Percentiles rank a stretch among this genome's conserved stretches.
phyloP scores from a whole-genome alignment of 2,329 filamentous ascomycete species.

The Fragosphaeria purpurea region DNA sequence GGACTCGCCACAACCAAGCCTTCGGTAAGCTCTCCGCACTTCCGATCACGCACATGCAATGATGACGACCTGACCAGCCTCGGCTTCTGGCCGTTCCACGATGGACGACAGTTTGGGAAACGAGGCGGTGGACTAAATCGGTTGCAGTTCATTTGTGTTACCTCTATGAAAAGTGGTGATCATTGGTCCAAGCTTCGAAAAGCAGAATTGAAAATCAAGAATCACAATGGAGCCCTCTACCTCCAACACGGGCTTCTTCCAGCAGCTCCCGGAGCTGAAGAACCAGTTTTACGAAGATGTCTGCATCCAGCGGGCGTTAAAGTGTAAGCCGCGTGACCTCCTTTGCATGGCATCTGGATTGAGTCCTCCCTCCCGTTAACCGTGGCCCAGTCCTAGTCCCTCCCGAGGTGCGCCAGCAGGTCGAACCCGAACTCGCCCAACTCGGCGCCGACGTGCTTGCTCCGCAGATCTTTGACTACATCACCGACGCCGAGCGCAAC shows the following conservation, averaged over 20 bases:
- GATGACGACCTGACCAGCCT: no score
- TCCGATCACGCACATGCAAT: no score
- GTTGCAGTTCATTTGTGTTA: no score
- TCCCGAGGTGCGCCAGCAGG: conserved; percentile 24
- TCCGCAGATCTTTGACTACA: conserved; percentile 42
- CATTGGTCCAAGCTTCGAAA: no score
- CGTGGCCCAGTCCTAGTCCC: conserved; percentile 38
- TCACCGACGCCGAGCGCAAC: conserved; percentile 56
- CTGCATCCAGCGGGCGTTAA: conserved; percentile 40
- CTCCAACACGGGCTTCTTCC: conserved; percentile 45
- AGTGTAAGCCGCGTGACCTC: conserved; percentile 26
- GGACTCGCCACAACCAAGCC: no score
- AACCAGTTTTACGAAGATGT: conserved; percentile 50
- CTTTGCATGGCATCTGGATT: neutral
- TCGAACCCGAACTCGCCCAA: conserved; percentile 32
- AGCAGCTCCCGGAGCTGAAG: conserved; percentile 37
- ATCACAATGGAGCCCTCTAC: conserved; percentile 33
- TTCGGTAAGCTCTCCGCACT: no score
- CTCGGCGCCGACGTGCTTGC: conserved; percentile 45
- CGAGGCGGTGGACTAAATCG: no score
- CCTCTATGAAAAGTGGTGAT: no score
- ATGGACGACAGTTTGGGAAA: no score
- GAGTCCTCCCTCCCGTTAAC: neutral
- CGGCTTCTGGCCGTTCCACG: no score
- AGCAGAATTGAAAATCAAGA: no score